Base-by-base conservation (phyloP, 1,284 basidiomycete species). In the Tylopilus sp. region DNA sequence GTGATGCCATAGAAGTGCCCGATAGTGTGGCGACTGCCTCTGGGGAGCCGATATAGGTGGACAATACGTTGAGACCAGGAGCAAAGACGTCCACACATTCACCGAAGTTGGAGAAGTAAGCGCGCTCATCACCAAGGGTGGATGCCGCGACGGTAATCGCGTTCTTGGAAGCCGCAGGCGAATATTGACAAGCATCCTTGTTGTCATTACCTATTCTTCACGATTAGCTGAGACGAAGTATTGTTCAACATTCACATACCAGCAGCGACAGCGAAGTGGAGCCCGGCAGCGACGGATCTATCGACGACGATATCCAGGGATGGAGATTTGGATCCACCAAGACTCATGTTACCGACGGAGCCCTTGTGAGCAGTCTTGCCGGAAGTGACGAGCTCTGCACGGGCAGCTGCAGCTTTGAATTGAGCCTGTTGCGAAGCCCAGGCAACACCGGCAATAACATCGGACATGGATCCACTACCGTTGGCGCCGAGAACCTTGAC, bases 401-500 rank as follows among this genome's bases (percentile, higher is more conserved):
- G 74, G 36, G 89, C 84, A 19, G 76, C 77, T 28, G 68, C 69
- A 2, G 78, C 79, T 65, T 82, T 85, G 11, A 55, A 50, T 43
- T 71, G 67, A 25, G 94, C 90, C 21, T 79, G 64, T 39, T 76
- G 70, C 18, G 87, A 82, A 51, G 94, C 95, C 82, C 85, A 99
- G 30, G 77, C 71, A 52, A 97, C 92, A 66, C 94, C 95, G 16
- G 76, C 80, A 47, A 98, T 77, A 59, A 98, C 96, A 64, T 98
- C 95, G 43, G 89, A 87, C 92, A 97, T 97, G 53, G 87, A 81
- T n/a, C 97, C 97, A 53, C 86, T 89, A 40, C 97, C 97, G 61
- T 93, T 89, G 45, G 87, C 84, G 25, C 93, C 92, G 46, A 99
- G 82, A 19, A 99, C 97, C 81, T 99, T 99, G 74, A 99, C 96